Evolutionary conservation across 805 yeast species (phyloP), one percentile per base, ranked within the genome.

Genomic region (Metschnikowia peoriensis): DNA sequence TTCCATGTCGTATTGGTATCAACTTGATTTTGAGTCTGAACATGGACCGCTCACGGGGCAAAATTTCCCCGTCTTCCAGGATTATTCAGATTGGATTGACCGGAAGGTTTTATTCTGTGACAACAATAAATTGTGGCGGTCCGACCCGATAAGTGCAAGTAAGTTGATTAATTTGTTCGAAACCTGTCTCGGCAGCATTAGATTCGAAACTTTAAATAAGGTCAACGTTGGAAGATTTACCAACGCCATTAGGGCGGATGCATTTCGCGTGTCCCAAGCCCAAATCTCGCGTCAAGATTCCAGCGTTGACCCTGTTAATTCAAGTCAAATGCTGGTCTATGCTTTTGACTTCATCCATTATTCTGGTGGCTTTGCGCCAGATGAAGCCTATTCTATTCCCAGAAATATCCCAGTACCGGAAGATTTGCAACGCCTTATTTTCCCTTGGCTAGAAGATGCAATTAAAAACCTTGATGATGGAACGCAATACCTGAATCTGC

Each of bases 401-500:
- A 46, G 51, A 7, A 44, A 48, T 14, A 38, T 42, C 5, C 32
- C n/a, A 7, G 44, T 32, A 11, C 51, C 51, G 5, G 44, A 28
- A 16, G 44, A 42, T 15, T 28, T 48, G 15, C 47, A 48, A 22
- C 10, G 11, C 4, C 37, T 12, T n/a, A 38, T 48, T 8, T 48
- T 48, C 16, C 51, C 51, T 4, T 48, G 51, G 51, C 47, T 48
- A 12, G 51, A 48, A 17, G 39, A 38, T 14, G 44, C 14, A 37
- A 16, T 16, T 11, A 27, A 38, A n/a, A 10, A 32, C 10, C 39
- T 43, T 3, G 6, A 43, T 11, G 22, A 16, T 12, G 43, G 44
- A 43, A 8, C 7, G 10, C 11, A 44, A n/a, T 38, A 11, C 1
- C 12, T 10, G 10, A 15, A 15, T 12, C 7, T 38, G 28, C 5